Evolutionary conservation across 768 basidiomycete species (phyloP), one percentile per base, ranked within the genome.

Genomic region (Boletus pseudo-olivaceus): DNA sequence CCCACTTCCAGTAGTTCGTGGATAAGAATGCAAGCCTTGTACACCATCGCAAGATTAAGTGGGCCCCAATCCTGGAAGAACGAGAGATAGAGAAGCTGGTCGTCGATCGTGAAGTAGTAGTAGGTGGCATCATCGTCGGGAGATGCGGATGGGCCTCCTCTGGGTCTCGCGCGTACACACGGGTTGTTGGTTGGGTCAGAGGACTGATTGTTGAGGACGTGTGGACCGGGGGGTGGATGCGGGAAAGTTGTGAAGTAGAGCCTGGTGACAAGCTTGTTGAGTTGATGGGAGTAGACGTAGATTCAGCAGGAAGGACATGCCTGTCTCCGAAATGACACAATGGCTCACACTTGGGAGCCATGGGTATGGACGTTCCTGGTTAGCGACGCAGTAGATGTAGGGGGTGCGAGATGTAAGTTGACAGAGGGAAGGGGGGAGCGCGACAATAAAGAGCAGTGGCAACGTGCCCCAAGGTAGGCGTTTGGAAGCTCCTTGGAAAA

Each of bases 11-110:
- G 80, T 45, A 95, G 79, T 69, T 92, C 88, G 66, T 95, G 93
- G 54, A 95, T 87, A 59, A 93, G 82, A 33, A 96, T 90, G 73
- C 93, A 95, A 30, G 85, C 88, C 72, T 89, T 92, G 76, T 92
- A 93, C 32, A 93, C 89, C 89, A 90, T 90, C n/a, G 89, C 86
- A 37, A 93, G 78, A 67, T 93, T 93, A 50, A 94, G 77, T 30
- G 93, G 93, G 14, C 93, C 93, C 86, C 91, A 95, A 71, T 97
- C 93, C 68, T 93, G 86, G 70, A 89, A 95, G 80, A 97, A 97
- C 32, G 89, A 91, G 60, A 93, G 81, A 75, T 97, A 97, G 61
- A 88, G 80, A 35, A 97, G 80, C 60, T 93, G 88, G 77, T 94
- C 88, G 72, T 97, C 93, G 74, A 96, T 83, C 53, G 89, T 91